phyloP scores from a whole-genome alignment of 2,329 filamentous ascomycete species.

The Verticillium dahliae region DNA sequence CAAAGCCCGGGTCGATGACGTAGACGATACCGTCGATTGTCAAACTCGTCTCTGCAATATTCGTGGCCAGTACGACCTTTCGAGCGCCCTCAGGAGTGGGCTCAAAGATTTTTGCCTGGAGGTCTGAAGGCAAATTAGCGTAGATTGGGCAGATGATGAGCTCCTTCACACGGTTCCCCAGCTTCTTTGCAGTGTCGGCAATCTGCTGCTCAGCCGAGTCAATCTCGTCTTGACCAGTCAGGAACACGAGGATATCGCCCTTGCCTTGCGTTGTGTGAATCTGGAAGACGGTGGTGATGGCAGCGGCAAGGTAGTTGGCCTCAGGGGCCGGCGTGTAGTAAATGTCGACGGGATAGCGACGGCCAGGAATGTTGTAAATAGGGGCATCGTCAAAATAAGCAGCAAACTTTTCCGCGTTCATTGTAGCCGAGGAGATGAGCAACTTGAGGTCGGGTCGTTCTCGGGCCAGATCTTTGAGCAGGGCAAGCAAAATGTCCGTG shows the following conservation, averaged over 20 bases:
- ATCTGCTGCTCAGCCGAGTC: conserved; percentile 80
- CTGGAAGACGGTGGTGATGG: conserved; percentile 89
- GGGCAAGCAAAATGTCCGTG: conserved; percentile 81
- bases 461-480: conserved; percentile 82
- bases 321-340: conserved; percentile 88
- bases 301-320: conserved; percentile 86
- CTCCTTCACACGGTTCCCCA: conserved; percentile 78
- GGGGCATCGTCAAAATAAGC: conserved; percentile 88
- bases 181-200: conserved; percentile 76
- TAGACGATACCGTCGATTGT: conserved; percentile 96
- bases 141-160: conserved; percentile 92
- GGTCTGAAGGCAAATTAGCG: conserved; percentile 81
- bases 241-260: conserved; percentile 89
- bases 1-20: conserved; percentile 91
- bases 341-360: conserved; percentile 83
- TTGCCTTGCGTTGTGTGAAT: conserved; percentile 81
- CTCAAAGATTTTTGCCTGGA: conserved; percentile 92
- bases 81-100: conserved; percentile 78
- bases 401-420: conserved; percentile 89
- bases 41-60: conserved; percentile 92
- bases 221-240: conserved; percentile 96
- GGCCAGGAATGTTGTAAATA: conserved; percentile 90
- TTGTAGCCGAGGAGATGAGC: conserved; percentile 87
- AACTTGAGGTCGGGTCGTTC: conserved; percentile 82
- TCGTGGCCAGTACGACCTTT: conserved; percentile 91